Evolutionary conservation across 306 rosid species (phyloP), one percentile per base, ranked within the genome.

Genomic region (Lablab purpureus): DNA sequence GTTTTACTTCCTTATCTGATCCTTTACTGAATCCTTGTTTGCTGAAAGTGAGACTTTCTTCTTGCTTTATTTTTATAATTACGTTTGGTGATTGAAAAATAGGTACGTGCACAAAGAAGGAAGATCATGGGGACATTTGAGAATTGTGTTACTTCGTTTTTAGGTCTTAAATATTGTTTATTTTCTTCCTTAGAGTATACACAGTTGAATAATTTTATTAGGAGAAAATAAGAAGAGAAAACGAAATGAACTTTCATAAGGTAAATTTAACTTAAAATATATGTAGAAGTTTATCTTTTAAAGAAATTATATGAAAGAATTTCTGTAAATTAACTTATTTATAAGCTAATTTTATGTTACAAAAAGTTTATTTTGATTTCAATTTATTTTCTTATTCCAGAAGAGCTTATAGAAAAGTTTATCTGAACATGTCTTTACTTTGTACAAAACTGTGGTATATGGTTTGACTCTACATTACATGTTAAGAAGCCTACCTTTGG

Each of bases 101-200:
- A 23, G 1, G 0, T 58, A 27, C 6, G 30, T 30, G 45, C 45
- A 13, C 9, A 21, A 1, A 54, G 15, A 54, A 19, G 23, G 32
- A 8, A 32, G 67, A 60, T 62, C 7, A 7, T 7, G 12, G 12
- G 65, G 4, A n/a, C 25, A 7, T 18, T 51, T 51, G 56, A 50
- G 56, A 6, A 25, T 58, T 2, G 19, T 10, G 2, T 6, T 27
- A 59, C 21, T 30, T 6, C n/a, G 7, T 2, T 13, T 62, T 15
- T 17, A 22, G 65, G 75, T 28, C 23, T 27, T 11, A 70, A 70
- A 32, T 14, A 30, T 10, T 60, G 65, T 21, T 56, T 79, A 63
- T 60, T 58, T 46, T 43, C 25, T 40, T 40, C 2, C 45, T 40
- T 40, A 10, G 45, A 40, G 12, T 40, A 45, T 43, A 43, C 19